Percentiles rank a stretch among this genome's conserved stretches.
phyloP scores from a whole-genome alignment of 768 basidiomycete genomes.

The Boletus pseudo-olivaceus region DNA sequence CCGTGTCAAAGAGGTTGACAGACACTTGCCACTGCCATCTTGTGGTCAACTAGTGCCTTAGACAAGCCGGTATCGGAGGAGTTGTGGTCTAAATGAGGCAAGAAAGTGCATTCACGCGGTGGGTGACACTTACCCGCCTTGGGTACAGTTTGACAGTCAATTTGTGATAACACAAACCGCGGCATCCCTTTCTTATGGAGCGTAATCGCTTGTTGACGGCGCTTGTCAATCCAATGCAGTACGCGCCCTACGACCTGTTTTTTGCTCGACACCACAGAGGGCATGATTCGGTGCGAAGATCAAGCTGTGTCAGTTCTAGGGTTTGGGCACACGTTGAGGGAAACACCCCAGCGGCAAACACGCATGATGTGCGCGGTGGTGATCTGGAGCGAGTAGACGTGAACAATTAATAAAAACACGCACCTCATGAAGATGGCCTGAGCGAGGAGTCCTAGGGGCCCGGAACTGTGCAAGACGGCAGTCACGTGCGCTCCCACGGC shows the following conservation, averaged over 20 bases:
- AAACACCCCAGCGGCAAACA: conserved; percentile 14
- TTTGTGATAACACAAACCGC: no score
- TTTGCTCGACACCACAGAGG: background rate
- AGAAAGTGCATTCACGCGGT: no score
- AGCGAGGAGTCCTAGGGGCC: no score
- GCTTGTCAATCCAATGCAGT: background rate
- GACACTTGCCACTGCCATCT: no score
- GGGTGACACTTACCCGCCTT: no score
- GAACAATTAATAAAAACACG: background rate
- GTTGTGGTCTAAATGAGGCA: no score
- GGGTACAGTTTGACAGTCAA: no score
- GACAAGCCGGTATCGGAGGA: no score
- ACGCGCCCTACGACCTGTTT: conserved; percentile 9
- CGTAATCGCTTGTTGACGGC: background rate
- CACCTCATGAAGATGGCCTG: background rate
- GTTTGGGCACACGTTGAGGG: conserved; percentile 17
- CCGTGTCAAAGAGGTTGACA: background rate
- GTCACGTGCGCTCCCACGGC: conserved; percentile 16
- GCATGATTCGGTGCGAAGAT: background rate
- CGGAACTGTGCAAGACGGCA: no score
- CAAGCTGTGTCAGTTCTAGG: conserved; percentile 9
- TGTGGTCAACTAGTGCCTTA: no score
- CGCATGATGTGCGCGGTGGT: conserved; percentile 22
- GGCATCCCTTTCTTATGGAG: no score
- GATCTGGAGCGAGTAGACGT: conserved; percentile 1